These are phyloP conservation scores for Trichoderma arundinaceum DNA, from an alignment of 2,329 filamentous ascomycete species.

Conservation along the genomic window DNA sequence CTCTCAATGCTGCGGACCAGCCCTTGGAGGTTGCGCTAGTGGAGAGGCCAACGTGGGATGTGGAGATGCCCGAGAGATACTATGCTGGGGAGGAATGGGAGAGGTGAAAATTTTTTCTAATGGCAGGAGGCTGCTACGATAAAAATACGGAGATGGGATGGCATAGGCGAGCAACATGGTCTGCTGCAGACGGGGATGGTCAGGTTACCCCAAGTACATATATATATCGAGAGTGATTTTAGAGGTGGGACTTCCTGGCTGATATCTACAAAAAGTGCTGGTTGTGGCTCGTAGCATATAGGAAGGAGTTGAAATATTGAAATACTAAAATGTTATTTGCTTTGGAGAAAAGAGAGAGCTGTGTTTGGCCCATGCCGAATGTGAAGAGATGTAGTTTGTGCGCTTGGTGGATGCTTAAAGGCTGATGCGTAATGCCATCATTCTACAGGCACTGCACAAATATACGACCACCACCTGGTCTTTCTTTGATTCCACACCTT, in stretches of 20 bases:
- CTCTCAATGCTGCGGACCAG: constrained; percentile 48
- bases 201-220: constrained; percentile 17
- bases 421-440: too few species aligned
- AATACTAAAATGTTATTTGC: neutral
- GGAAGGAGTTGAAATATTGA: constrained; percentile 20
- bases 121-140: constrained; percentile 3
- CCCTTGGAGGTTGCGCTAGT: constrained; percentile 82
- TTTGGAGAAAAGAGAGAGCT: neutral
- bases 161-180: constrained; percentile 7
- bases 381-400: neutral
- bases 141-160: constrained; percentile 6
- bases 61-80: constrained; percentile 76
- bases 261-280: constrained; percentile 16
- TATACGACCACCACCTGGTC: too few species aligned
- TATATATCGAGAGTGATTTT: constrained; percentile 1
- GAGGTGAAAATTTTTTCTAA: constrained; percentile 39
- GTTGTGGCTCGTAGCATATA: constrained; percentile 18
- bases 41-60: constrained; percentile 83
- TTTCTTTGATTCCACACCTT: neutral
- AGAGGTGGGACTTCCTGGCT: neutral
- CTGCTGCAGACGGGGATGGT: neutral
- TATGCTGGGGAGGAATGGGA: constrained; percentile 63
- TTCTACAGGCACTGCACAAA: too few species aligned
- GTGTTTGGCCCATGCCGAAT: neutral
- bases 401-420: too few species aligned